These are phyloP conservation scores for Diplotaxis tenuifolia DNA, from an alignment of 345 rosid species.

Conservation along the genomic window DNA sequence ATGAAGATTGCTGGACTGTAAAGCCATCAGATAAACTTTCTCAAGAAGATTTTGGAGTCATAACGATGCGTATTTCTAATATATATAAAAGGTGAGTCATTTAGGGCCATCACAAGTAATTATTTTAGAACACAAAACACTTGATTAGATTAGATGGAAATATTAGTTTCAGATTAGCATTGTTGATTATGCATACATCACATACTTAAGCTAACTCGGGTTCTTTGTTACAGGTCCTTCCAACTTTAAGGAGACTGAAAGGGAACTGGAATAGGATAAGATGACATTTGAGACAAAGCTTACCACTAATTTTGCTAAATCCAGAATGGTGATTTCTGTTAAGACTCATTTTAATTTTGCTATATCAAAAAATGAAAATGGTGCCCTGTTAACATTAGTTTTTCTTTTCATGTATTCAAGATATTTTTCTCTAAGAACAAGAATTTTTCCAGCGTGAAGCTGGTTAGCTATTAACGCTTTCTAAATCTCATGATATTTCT, in stretches of 20 bases:
- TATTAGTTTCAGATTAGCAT: neutral
- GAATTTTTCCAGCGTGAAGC: neutral
- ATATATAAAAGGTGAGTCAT: neutral
- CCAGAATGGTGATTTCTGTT: neutral
- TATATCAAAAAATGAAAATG: neutral
- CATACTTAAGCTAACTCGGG: neutral
- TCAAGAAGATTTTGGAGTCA: neutral
- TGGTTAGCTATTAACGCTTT: neutral
- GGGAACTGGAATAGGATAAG: neutral
- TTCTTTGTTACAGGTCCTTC: neutral
- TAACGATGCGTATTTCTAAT: neutral
- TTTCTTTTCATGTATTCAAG: neutral
- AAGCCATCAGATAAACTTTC: neutral
- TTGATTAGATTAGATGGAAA: neutral
- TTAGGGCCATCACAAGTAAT: neutral
- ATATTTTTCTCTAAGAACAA: neutral
- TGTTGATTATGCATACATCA: neutral
- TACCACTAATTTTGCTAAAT: neutral
- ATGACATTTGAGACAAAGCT: neutral
- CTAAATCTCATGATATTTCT: neutral
- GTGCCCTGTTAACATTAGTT: neutral
- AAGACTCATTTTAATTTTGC: neutral
- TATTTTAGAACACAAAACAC: neutral
- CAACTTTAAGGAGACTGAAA: neutral
- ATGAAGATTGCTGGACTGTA: neutral